These are phyloP conservation scores for Clonostachys solani DNA, from an alignment of 2,329 filamentous ascomycete species.

Conservation along the genomic window DNA sequence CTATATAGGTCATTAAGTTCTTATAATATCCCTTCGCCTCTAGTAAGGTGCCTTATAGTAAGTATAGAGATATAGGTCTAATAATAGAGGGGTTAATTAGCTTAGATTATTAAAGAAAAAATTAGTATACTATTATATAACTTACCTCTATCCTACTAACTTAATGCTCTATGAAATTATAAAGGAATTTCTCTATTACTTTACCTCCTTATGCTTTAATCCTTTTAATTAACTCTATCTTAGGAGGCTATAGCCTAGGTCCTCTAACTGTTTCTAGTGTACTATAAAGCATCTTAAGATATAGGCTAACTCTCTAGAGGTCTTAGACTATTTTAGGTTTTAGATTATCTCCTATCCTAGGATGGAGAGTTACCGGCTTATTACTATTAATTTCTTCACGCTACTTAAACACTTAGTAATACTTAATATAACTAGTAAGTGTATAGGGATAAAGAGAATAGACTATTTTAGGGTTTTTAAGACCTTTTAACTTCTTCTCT, in stretches of 20 bases:
- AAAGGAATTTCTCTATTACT: slow-evolving; percentile 80
- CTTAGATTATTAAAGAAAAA: not conserved
- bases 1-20: slow-evolving; percentile 69
- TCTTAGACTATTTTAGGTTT: slow-evolving; percentile 85
- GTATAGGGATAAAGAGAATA: slow-evolving; percentile 94
- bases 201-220: slow-evolving; percentile 68
- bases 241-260: slow-evolving; percentile 67
- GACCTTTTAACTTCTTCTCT: slow-evolving; percentile 89
- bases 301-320: slow-evolving; percentile 82
- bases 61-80: slow-evolving; percentile 81
- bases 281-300: slow-evolving; percentile 91
- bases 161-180: slow-evolving; percentile 92
- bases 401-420: slow-evolving; percentile 52
- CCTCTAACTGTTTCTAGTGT: slow-evolving; percentile 69
- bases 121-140: slow-evolving; percentile 5
- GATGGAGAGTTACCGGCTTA: slow-evolving; percentile 57
- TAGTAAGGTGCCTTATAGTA: slow-evolving; percentile 72
- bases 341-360: slow-evolving; percentile 63
- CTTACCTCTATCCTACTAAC: slow-evolving; percentile 92
- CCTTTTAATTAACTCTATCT: slow-evolving; percentile 75
- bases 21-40: slow-evolving; percentile 58
- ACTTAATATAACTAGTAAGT: slow-evolving; percentile 73
- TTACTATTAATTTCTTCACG: slow-evolving; percentile 33
- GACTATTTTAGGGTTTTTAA: slow-evolving; percentile 94
- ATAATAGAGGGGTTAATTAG: not conserved